These are phyloP conservation scores for Actinidia arguta DNA, from an alignment of 179 eudicot genomes.

Conservation along the genomic window DNA sequence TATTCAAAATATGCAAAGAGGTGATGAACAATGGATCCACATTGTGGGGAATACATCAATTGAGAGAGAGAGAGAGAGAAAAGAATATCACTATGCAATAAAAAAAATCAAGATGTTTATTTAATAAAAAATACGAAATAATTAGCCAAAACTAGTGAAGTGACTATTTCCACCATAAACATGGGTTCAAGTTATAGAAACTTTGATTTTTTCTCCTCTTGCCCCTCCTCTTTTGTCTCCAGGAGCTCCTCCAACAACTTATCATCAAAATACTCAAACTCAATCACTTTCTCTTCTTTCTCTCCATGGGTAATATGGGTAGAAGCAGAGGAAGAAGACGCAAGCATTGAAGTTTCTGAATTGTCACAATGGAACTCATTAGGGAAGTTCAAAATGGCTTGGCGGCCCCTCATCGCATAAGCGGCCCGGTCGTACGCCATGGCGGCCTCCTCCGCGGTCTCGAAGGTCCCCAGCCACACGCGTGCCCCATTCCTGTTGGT, in stretches of 20 bases:
- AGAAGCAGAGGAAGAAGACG: constrained; percentile 9
- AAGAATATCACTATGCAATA: too few species aligned
- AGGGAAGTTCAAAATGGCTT: constrained; percentile 59
- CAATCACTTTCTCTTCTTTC: constrained; percentile 35
- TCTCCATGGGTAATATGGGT: not conserved
- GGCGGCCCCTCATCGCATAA: constrained; percentile 44
- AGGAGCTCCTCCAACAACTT: constrained; percentile 72
- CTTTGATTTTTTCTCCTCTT: constrained; percentile 16
- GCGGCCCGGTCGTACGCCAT: constrained; percentile 60
- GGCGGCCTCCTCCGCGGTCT: constrained; percentile 61
- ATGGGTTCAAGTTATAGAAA: not conserved
- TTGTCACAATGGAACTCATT: constrained; percentile 37
- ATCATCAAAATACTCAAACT: constrained; percentile 73
- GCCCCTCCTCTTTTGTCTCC: constrained; percentile 32
- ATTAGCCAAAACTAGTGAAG: too few species aligned
- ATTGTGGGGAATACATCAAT: too few species aligned
- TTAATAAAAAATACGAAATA: too few species aligned
- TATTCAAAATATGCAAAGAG: too few species aligned
- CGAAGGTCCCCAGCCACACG: constrained; percentile 57
- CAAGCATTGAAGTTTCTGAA: not conserved
- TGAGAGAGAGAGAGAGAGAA: too few species aligned
- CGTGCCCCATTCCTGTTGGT: constrained; percentile 52
- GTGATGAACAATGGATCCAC: too few species aligned
- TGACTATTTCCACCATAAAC: not conserved
- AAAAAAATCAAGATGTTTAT: too few species aligned